These are phyloP conservation scores for Juncus inflexus DNA, from an alignment of 176 grass and related monocot species.

Conservation along the genomic window DNA sequence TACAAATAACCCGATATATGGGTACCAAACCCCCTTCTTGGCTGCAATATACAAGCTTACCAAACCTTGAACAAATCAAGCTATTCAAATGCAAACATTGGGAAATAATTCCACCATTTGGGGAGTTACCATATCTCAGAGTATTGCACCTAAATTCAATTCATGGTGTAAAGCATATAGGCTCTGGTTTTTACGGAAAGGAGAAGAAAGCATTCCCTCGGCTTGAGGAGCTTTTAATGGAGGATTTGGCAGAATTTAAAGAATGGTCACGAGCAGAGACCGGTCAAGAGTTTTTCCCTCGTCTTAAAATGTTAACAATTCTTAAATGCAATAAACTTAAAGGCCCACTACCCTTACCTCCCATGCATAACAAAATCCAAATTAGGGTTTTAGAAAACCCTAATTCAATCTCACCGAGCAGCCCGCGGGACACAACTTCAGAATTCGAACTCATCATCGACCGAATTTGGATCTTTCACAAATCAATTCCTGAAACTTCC, in stretches of 20 bases:
- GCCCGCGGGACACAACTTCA: too few species aligned
- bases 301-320: too few species aligned
- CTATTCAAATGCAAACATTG: constrained; percentile 17
- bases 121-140: constrained; percentile 28
- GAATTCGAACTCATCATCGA: too few species aligned
- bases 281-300: too few species aligned
- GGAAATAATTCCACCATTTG: constrained; percentile 32
- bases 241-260: constrained; percentile 24
- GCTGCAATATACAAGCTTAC: constrained; percentile 6
- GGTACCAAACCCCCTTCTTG: constrained; percentile 26
- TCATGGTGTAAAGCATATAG: constrained; percentile 16
- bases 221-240: constrained; percentile 28
- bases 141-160: constrained; percentile 26
- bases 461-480: too few species aligned
- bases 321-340: too few species aligned
- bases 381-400: too few species aligned
- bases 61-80: constrained; percentile 30
- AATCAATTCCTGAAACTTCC: too few species aligned
- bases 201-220: constrained; percentile 19
- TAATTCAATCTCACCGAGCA: too few species aligned
- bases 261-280: too few species aligned
- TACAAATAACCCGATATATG: constrained; percentile 22
- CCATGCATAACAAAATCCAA: too few species aligned
- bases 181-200: constrained; percentile 30
- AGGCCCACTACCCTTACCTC: too few species aligned